Base-by-base conservation (phyloP, 257 asterid genomes). In the Salvia splendens region DNA sequence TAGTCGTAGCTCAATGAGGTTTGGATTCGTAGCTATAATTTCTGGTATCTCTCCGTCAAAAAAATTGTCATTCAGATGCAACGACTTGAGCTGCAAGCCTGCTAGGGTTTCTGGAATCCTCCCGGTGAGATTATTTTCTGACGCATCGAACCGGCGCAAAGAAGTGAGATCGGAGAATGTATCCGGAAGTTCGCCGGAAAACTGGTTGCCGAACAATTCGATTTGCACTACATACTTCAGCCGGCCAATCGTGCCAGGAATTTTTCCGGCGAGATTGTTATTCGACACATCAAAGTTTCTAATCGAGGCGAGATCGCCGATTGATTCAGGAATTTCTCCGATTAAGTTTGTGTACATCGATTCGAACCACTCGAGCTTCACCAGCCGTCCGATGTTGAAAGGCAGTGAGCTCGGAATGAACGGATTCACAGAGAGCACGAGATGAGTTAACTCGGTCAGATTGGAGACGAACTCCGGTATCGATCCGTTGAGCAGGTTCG, bases 121-220 rank as follows among this genome's bases (percentile, higher is more conserved):
- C 1, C 96, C 96, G 5, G 83, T 74, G 63, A 92, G 86, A 46
- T 75, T 81, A 69, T 92, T 92, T 30, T 10, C 52, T 8, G 98
- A 92, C 33, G 83, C 91, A 61, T 92, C 98, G 58, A 92, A 81
- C 1, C 79, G 75, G 1, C 56, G 61, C 49, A 92, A 73, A 4
- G 79, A 77, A 48, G 82, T 77, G 51, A 92, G 88, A 41, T 76
- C 77, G 36, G 76, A 68, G 75, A 92, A 92, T 6, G 69, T 14
- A 38, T 89, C 87, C 2, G 98, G 96, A 55, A 92, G 73, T 66
- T 86, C 91, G 3, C 98, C 96, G 24, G 89, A 81, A 28, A 92
- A 72, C 8, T 75, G 78, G 74, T 92, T 92, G 0, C 0, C 17
- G 45, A 8, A 92, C 15, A 92, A 58, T 68, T 92, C 95, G 30